Percentiles rank a stretch among this genome's conserved stretches.
Evolutionary conservation across 2,329 filamentous ascomycete genomes (phyloP).

Genomic region (Sclerotinia spermophila): DNA sequence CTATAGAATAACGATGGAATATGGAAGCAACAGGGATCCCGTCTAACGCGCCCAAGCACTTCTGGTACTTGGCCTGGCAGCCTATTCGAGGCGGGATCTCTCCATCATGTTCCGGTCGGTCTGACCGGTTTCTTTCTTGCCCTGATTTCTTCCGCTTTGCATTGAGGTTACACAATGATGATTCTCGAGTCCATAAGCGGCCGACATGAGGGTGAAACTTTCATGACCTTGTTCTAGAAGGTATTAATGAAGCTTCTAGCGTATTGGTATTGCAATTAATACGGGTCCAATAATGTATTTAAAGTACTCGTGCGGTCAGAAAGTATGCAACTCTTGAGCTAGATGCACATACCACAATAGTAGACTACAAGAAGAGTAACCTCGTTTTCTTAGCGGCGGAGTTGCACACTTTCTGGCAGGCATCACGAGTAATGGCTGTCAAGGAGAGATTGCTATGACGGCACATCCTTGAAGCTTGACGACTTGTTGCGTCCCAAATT

Average conservation of each 20-base stretch:
- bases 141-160: background rate
- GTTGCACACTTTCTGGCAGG: background rate
- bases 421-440: background rate
- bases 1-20: background rate
- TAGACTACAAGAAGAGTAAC: background rate
- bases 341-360: background rate
- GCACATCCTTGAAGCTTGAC: background rate
- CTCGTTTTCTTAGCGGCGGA: background rate
- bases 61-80: background rate
- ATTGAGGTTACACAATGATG: background rate
- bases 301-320: background rate
- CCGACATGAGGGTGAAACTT: conserved; percentile 16
- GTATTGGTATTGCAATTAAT: background rate
- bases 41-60: background rate
- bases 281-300: background rate
- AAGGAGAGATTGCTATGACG: background rate
- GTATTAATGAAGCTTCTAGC: conserved; percentile 18
- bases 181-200: background rate
- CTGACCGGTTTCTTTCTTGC: background rate
- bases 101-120: conserved; percentile 4
- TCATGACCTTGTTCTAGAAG: conserved; percentile 17
- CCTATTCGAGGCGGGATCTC: background rate
- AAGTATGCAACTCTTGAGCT: background rate
- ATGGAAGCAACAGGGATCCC: background rate
- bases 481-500: background rate